Conservation (phyloP, 2,329 filamentous ascomycete species). For the Zymoseptoria crescenta region DNA sequence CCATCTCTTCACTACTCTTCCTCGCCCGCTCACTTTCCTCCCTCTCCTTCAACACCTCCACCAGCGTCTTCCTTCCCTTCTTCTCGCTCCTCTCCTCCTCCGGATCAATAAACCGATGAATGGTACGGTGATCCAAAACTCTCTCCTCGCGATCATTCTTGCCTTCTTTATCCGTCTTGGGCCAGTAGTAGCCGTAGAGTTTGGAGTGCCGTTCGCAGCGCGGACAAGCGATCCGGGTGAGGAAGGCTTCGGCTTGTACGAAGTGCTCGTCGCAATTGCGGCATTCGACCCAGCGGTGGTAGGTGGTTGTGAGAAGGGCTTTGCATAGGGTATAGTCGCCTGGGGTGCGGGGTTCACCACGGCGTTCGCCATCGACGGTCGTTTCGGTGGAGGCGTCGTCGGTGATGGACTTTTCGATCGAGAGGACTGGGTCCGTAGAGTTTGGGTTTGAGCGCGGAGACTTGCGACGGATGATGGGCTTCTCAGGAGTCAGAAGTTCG, state of each 20-base stretch:
- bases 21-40: slow-evolving; percentile 17
- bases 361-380: slow-evolving; percentile 19
- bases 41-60: slow-evolving; percentile 21
- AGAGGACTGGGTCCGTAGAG: slow-evolving; percentile 16
- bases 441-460: slow-evolving; percentile 5
- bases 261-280: slow-evolving; percentile 75
- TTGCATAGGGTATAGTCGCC: slow-evolving; percentile 69
- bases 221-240: slow-evolving; percentile 76
- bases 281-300: slow-evolving; percentile 81
- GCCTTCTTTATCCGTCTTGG: slow-evolving; percentile 80
- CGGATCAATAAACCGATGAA: slow-evolving; percentile 73
- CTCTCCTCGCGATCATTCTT: slow-evolving; percentile 60
- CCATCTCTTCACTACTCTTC: not conserved
- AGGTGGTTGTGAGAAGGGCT: slow-evolving; percentile 64
- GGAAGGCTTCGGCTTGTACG: slow-evolving; percentile 81
- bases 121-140: slow-evolving; percentile 73
- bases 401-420: slow-evolving; percentile 20
- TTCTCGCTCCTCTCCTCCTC: slow-evolving; percentile 29
- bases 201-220: slow-evolving; percentile 93
- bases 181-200: slow-evolving; percentile 91
- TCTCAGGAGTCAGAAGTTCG: slow-evolving; percentile 7
- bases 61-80: slow-evolving; percentile 29
- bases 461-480: slow-evolving; percentile 7
- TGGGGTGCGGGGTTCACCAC: slow-evolving; percentile 34
- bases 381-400: slow-evolving; percentile 9